These are phyloP conservation scores for Chimonanthus salicifolius DNA, from an alignment of 164 flowering plant species.

Conservation along the genomic window DNA sequence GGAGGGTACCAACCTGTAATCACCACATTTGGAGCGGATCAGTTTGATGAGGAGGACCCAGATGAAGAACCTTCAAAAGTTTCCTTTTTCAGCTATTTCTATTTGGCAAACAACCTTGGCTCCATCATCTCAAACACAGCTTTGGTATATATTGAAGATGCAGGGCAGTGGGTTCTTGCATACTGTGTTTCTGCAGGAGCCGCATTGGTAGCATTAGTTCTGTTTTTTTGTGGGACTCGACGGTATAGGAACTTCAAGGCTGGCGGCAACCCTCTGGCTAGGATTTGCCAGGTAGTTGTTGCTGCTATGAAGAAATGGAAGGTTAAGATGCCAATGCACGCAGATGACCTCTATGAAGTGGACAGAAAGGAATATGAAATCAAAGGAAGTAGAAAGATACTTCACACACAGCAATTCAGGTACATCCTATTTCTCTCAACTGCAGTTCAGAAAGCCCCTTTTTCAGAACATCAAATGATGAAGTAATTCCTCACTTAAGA, in stretches of 20 bases:
- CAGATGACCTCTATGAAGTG: constrained; percentile 43
- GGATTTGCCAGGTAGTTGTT: constrained; percentile 64
- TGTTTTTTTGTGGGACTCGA: constrained; percentile 64
- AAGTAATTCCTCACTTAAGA: constrained; percentile 7
- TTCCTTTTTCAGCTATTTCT: constrained; percentile 90
- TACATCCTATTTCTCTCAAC: constrained; percentile 10
- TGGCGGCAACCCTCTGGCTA: constrained; percentile 68
- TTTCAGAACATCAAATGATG: too few species aligned
- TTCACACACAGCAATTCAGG: constrained; percentile 76
- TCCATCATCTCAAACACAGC: constrained; percentile 84
- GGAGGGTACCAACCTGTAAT: constrained; percentile 94
- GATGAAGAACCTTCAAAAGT: constrained; percentile 63
- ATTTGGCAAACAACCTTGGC: constrained; percentile 81
- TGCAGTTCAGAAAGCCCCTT: too few species aligned
- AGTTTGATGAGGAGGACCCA: constrained; percentile 69
- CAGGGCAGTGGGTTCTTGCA: constrained; percentile 81
- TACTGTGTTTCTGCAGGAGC: constrained; percentile 74
- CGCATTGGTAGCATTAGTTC: constrained; percentile 53
- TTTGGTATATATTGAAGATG: constrained; percentile 71
- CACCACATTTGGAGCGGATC: constrained; percentile 92
- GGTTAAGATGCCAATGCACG: constrained; percentile 29
- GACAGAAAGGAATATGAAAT: constrained; percentile 33
- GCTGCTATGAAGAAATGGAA: constrained; percentile 67
- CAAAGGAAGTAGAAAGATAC: constrained; percentile 46
- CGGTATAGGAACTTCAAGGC: constrained; percentile 74